phyloP scores from a whole-genome alignment of 1,284 basidiomycete genomes.

The Mycena sp. region DNA sequence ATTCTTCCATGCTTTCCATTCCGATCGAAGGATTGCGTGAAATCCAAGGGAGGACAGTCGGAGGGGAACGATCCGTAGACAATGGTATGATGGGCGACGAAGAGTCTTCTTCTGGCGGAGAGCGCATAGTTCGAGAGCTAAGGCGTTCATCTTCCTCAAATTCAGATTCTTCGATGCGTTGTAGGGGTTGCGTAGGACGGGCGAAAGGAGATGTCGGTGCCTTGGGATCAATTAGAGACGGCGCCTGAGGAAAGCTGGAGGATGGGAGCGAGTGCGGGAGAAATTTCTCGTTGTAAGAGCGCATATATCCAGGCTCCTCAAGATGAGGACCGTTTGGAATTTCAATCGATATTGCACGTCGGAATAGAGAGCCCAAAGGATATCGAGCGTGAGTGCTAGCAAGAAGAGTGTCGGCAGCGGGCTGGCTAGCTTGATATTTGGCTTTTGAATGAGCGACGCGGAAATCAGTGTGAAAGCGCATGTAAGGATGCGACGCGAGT shows the following conservation, averaged over 20 bases:
- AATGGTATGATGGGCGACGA: not conserved
- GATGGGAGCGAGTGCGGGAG: not conserved
- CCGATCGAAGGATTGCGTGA: not conserved
- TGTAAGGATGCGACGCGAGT: conserved; percentile 15
- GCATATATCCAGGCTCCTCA: not conserved
- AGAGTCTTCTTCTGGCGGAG: not conserved
- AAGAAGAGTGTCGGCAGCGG: not conserved
- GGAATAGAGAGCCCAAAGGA: not conserved
- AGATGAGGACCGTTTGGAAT: not conserved
- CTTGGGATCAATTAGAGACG: not conserved
- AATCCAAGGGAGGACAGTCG: not conserved
- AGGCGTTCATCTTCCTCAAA: not conserved
- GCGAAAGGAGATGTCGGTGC: not conserved
- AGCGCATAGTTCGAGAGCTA: not conserved
- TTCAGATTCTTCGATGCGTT: conserved; percentile 8
- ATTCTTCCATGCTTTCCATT: conserved; percentile 14
- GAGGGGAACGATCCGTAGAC: not conserved
- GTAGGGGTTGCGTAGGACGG: not conserved
- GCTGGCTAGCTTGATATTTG: not conserved
- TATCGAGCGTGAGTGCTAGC: not conserved
- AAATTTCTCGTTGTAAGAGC: not conserved
- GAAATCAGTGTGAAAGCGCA: conserved; percentile 18
- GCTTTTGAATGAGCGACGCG: not conserved
- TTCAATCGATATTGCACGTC: not conserved
- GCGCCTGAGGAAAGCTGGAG: not conserved